Conservation (phyloP, 495 filamentous ascomycete genomes). For the Neurospora africana region DNA sequence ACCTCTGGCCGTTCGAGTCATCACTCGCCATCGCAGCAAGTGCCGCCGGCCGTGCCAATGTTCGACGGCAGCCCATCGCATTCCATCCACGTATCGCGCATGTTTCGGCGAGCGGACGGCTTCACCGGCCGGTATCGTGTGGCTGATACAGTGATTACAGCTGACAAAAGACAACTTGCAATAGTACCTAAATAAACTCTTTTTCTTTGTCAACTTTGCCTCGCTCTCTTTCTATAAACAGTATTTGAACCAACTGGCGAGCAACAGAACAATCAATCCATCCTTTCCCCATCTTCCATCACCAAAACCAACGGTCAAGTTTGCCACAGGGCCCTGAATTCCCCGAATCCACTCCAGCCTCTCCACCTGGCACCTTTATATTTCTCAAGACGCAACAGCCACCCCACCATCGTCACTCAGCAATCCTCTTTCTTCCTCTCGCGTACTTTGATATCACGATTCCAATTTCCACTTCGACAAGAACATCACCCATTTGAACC, state of each 20-base stretch:
- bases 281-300: neutral
- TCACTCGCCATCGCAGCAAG: neutral
- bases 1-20: slow-evolving; percentile 26
- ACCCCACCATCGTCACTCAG: neutral
- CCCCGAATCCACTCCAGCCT: neutral
- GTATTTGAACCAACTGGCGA: neutral
- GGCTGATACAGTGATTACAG: neutral
- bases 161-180: neutral
- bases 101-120: neutral
- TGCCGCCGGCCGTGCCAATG: slow-evolving; percentile 4
- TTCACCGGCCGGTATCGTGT: neutral
- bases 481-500: neutral
- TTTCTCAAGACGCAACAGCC: neutral
- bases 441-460: neutral
- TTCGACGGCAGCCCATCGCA: slow-evolving; percentile 24
- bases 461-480: neutral
- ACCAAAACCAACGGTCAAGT: neutral
- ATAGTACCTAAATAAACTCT: neutral
- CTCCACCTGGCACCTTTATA: slow-evolving; percentile 3
- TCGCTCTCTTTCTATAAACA: neutral
- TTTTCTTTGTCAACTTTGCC: neutral
- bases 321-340: neutral
- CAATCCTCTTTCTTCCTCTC: neutral
- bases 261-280: neutral
- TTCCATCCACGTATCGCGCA: slow-evolving; percentile 11